Evolutionary conservation across 169 alveolate genomes (phyloP).

Genomic region (Plasmodium knowlesi): DNA sequence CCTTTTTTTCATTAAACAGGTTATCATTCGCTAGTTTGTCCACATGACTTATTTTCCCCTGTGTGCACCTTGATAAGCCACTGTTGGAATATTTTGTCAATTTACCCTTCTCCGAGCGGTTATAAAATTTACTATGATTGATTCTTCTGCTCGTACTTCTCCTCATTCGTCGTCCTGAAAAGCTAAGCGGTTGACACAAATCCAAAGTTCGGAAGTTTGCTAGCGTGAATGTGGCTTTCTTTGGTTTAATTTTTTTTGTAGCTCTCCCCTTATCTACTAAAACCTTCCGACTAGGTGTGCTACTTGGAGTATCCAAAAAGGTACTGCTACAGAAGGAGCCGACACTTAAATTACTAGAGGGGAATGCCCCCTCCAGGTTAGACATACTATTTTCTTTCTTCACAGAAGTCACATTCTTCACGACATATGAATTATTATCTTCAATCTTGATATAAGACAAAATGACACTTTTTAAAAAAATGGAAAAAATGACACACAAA

Average conservation of each 20-base stretch:
- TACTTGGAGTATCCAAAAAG: neutral
- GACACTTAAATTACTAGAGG: conserved; percentile 2
- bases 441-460: conserved; percentile 28
- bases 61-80: neutral
- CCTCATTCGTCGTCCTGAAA: neutral
- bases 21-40: neutral
- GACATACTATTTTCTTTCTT: neutral
- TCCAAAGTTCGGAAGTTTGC: neutral
- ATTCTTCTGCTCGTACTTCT: neutral
- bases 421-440: neutral
- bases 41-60: neutral
- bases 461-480: conserved; percentile 19
- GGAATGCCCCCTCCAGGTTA: neutral
- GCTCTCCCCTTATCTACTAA: neutral
- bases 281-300: neutral
- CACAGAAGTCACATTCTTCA: neutral
- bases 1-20: neutral
- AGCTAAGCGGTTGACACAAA: neutral
- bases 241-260: neutral
- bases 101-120: neutral
- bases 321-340: neutral
- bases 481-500: conserved; percentile 24
- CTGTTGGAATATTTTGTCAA: neutral
- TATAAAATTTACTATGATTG: neutral
- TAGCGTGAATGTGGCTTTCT: neutral